phyloP scores from a whole-genome alignment of 768 basidiomycete species.

The Pleurotus tuoliensis region DNA sequence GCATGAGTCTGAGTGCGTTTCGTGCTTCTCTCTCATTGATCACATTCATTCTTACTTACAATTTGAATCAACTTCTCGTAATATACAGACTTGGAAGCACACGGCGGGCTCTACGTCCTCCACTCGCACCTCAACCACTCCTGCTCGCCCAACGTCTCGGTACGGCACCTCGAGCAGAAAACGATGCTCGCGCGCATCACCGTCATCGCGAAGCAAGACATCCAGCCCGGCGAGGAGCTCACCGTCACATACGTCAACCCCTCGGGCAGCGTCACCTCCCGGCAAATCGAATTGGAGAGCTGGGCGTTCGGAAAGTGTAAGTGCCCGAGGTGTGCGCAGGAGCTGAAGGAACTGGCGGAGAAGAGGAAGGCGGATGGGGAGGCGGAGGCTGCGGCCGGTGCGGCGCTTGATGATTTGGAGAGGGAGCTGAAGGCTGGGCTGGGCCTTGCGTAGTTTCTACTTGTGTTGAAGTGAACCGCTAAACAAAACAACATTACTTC shows the following conservation, averaged over 20 bases:
- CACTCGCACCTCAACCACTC: conserved; percentile 88
- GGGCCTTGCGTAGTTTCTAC: conserved; percentile 39
- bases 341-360: conserved; percentile 39
- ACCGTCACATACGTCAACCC: conserved; percentile 79
- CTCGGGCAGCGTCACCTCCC: conserved; percentile 36
- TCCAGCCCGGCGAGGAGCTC: conserved; percentile 72
- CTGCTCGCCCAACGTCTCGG: conserved; percentile 76
- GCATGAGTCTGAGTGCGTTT: conserved; percentile 75
- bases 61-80: not conserved
- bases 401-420: conserved; percentile 45
- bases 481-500: too few species aligned
- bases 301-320: conserved; percentile 76
- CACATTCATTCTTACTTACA: not conserved
- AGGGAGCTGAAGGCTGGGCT: conserved; percentile 62
- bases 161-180: conserved; percentile 70
- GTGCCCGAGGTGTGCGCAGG: conserved; percentile 65
- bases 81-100: conserved; percentile 68
- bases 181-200: conserved; percentile 72
- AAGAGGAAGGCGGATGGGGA: conserved; percentile 19
- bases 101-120: conserved; percentile 81
- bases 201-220: conserved; percentile 59
- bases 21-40: not conserved
- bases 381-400: conserved; percentile 11
- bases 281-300: conserved; percentile 51
- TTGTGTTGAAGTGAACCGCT: too few species aligned